Evolutionary conservation across 371 early-diverging fungal genomes (phyloP).

Genomic region (Capniomyces stellatus): DNA sequence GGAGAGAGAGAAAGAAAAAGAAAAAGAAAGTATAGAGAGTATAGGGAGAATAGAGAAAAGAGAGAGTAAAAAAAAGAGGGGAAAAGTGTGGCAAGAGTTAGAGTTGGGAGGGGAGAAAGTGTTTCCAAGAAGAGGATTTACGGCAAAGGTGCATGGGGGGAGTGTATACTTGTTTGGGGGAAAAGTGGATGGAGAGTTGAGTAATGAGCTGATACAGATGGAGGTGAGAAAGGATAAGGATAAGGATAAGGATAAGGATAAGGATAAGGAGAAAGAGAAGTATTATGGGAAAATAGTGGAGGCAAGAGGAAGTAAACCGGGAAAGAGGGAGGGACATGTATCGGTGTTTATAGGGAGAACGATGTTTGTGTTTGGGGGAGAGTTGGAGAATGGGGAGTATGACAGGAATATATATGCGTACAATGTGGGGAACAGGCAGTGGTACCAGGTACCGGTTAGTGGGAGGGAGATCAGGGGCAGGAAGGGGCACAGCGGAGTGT

Average conservation of each 20-base stretch:
- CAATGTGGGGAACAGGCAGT: constrained; percentile 23
- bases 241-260: no score
- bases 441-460: constrained; percentile 31
- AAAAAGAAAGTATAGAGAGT: no score
- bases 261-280: no score
- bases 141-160: constrained; percentile 13
- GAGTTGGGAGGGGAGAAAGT: constrained; percentile 8
- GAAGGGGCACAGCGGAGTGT: constrained; percentile 44
- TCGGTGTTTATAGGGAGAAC: constrained; percentile 49
- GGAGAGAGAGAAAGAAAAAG: no score
- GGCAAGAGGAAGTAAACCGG: constrained; percentile 41
- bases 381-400: constrained; percentile 31
- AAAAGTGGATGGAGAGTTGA: constrained; percentile 15
- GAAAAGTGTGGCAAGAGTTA: no score
- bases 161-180: constrained; percentile 22
- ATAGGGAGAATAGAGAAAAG: no score
- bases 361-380: constrained; percentile 61
- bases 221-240: no score
- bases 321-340: constrained; percentile 43
- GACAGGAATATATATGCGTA: constrained; percentile 23
- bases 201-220: constrained; percentile 22
- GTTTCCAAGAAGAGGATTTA: constrained; percentile 22
- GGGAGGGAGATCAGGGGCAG: constrained; percentile 40
- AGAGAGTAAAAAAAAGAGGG: no score
- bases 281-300: no score